Percentiles rank a stretch among this genome's conserved stretches.
These are phyloP conservation scores for Ustilago hordei DNA, from an alignment of 1,284 basidiomycete genomes.

Conservation along the genomic window DNA sequence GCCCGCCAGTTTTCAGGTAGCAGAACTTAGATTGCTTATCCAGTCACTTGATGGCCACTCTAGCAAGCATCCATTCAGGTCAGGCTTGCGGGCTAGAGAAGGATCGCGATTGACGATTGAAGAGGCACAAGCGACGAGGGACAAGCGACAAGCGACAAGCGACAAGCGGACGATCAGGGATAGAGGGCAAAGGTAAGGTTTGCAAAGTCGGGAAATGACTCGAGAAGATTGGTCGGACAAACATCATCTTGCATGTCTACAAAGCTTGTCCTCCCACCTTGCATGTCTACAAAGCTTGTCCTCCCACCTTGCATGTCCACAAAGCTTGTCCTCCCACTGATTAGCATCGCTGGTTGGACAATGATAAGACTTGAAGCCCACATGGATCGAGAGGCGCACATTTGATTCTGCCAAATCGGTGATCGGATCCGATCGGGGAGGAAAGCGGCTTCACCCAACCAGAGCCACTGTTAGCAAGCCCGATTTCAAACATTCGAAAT, in stretches of 20 bases:
- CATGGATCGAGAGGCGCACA: not conserved
- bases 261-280: slow-evolving; percentile 1
- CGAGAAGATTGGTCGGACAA: not conserved
- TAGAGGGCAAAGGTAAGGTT: not conserved
- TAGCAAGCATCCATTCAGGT: not conserved
- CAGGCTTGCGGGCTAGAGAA: not conserved
- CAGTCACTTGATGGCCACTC: not conserved
- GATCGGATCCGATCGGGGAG: not conserved
- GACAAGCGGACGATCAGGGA: not conserved
- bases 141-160: not conserved
- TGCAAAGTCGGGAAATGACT: not conserved
- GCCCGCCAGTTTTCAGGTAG: not conserved
- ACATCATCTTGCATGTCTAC: not conserved
- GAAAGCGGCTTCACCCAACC: slow-evolving; percentile 12
- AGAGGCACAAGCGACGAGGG: not conserved
- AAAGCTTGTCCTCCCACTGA: slow-evolving; percentile 2
- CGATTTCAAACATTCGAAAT: slow-evolving; percentile 4
- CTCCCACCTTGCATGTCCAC: not conserved
- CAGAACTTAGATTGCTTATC: not conserved
- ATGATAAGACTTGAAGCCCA: not conserved
- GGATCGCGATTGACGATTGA: not conserved
- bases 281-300: slow-evolving; percentile 5
- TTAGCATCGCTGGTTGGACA: slow-evolving; percentile 2
- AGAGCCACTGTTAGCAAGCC: not conserved
- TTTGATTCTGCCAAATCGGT: not conserved